phyloP scores from a whole-genome alignment of 2,329 filamentous ascomycete species.

The Metarhizium rileyi region DNA sequence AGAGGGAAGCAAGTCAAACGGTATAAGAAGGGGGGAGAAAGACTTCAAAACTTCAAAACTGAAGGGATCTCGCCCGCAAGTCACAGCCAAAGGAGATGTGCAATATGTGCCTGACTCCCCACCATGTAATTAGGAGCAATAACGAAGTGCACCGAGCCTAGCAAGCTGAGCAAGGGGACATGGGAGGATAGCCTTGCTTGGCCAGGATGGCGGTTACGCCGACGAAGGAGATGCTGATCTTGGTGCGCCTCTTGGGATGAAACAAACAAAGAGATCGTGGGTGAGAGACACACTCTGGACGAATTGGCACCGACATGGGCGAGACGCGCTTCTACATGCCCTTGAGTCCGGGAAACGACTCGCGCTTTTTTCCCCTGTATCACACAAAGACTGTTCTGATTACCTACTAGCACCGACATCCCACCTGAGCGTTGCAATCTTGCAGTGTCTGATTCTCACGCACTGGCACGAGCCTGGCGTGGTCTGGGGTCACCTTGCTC shows the following conservation, averaged over 20 bases:
- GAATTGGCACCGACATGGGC: background rate
- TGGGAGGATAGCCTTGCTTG: background rate
- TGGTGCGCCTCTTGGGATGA: background rate
- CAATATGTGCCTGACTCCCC: conserved; percentile 7
- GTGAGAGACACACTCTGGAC: background rate
- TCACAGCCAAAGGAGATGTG: background rate
- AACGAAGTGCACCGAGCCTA: conserved; percentile 14
- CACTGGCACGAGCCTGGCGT: no score
- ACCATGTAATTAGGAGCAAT: conserved; percentile 15
- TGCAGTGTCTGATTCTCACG: no score
- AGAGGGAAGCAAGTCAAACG: background rate
- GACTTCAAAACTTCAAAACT: background rate
- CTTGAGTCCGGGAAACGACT: background rate
- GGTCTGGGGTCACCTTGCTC: background rate
- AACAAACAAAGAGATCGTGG: background rate
- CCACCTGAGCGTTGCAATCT: background rate
- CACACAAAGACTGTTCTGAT: background rate
- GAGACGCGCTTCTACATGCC: no score
- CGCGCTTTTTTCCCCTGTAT: background rate
- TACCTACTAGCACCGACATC: background rate
- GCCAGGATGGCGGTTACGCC: background rate
- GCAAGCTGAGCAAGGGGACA: conserved; percentile 11
- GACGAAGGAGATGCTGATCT: background rate
- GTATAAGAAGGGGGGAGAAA: background rate
- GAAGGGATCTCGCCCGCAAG: background rate